Evolutionary conservation across 495 filamentous ascomycete species (phyloP), one percentile per base, ranked within the genome.

Genomic region (Evernia prunastri): DNA sequence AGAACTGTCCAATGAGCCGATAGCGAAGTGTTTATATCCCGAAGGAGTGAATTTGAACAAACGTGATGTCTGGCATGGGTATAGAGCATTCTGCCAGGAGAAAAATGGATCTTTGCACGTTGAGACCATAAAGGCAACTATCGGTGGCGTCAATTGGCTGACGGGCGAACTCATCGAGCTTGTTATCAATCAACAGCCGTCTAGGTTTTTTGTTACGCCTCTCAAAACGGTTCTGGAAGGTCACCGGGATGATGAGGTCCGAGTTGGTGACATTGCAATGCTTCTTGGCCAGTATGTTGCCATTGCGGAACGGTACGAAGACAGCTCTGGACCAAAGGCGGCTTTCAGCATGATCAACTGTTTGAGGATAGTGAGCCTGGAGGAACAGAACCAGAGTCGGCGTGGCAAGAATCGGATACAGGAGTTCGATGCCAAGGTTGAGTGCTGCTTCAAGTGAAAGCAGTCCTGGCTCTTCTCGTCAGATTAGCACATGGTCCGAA

Each of bases 1-100:
- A 25, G 66, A 64, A 15, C 60, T 70, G 15, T 66, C 61, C 20
- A 68, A 72, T 57, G 72, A 76, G 59, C 73, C 73, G 8, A 70
- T 75, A 31, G 40, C 65, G 36, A 69, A 65, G 42, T 45, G 70
- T 31, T 59, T 73, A 10, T 64, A 73, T 59, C 63, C 51, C 36
- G 53, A 61, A 40, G 67, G 70, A 39, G 53, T 58, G 11, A 54
- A 57, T 10, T 40, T 37, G 2, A 53, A 47, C 13, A 31, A 58
- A 3, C 39, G 49, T 31, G 27, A n/a, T 51, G 40, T 70, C 35
- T 74, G 72, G 74, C 58, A 66, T 40, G 67, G 69, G 4, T 74
- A 72, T 60, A 33, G 59, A 29, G 67, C 70, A 13, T 64, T 51
- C 39, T 64, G 66, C 35, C 51, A 57, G 33, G 59, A 49, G 33